A percentile compares a stretch with the other conserved stretches of the same genome.
Conservation (phyloP, 2,329 filamentous ascomycete species). For the Eurotiales sp. region DNA sequence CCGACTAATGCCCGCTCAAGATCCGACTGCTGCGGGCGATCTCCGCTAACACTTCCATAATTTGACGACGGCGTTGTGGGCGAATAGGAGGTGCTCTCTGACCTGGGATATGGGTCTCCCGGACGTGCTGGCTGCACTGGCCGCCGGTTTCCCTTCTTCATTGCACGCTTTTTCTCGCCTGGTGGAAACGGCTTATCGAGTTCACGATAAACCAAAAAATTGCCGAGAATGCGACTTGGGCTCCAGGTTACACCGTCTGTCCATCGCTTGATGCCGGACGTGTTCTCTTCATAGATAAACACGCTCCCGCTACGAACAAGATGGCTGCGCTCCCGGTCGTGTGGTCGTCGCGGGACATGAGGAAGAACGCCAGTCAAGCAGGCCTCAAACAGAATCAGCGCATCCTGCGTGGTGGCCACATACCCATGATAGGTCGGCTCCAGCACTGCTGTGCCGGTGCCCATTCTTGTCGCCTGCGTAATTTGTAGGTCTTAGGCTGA, state of each 20-base stretch:
- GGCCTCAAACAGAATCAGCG: conserved; percentile 74
- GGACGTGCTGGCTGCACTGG: conserved; percentile 42
- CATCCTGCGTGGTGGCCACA: conserved; percentile 68
- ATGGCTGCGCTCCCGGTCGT: conserved; percentile 73
- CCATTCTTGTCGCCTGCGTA: conserved; percentile 28
- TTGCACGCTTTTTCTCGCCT: conserved; percentile 79
- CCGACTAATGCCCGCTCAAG: conserved; percentile 65
- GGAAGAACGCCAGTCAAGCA: conserved; percentile 66
- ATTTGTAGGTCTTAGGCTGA: not conserved
- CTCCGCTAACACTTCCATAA: conserved; percentile 36
- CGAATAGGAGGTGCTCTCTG: conserved; percentile 39
- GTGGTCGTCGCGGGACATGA: conserved; percentile 78
- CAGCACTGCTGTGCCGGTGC: conserved; percentile 48
- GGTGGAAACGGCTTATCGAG: conserved; percentile 73
- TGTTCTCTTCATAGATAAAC: conserved; percentile 88
- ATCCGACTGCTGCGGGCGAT: conserved; percentile 39
- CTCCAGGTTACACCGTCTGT: conserved; percentile 91
- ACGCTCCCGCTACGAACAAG: conserved; percentile 81
- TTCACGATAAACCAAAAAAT: conserved; percentile 82
- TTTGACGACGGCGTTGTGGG: conserved; percentile 32
- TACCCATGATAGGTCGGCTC: conserved; percentile 65
- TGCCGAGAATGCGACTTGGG: conserved; percentile 78
- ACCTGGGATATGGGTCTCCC: conserved; percentile 51
- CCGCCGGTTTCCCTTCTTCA: conserved; percentile 61
- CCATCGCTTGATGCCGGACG: conserved; percentile 90